A percentile compares a stretch with the other conserved stretches of the same genome.
These are phyloP conservation scores for Torrubiella hemipterigena DNA, from an alignment of 2,329 filamentous ascomycete species.

Conservation along the genomic window DNA sequence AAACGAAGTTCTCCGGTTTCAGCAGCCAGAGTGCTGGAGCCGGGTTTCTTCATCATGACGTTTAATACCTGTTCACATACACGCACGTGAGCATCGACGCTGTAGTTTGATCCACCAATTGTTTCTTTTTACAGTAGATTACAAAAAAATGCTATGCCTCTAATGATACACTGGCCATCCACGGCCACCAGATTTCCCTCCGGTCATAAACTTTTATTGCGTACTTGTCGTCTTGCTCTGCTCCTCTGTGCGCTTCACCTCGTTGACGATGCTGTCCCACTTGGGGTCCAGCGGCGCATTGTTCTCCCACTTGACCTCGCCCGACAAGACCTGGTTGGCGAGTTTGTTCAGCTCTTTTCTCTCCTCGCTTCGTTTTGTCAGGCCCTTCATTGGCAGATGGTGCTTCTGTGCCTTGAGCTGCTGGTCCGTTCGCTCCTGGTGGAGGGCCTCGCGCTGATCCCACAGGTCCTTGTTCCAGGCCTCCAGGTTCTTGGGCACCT, in stretches of 20 bases:
- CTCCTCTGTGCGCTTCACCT: slow-evolving; percentile 9
- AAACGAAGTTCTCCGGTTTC: slow-evolving; percentile 60
- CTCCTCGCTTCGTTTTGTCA: slow-evolving; percentile 26
- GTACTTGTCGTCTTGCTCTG: slow-evolving; percentile 4
- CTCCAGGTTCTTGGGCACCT: slow-evolving; percentile 47
- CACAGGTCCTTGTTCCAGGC: slow-evolving; percentile 54
- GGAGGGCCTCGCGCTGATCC: slow-evolving; percentile 36
- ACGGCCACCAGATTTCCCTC: slow-evolving; percentile 1
- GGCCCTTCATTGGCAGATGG: slow-evolving; percentile 27
- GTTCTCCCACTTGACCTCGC: slow-evolving; percentile 49
- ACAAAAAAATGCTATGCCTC: too few species aligned
- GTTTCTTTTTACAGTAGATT: too few species aligned
- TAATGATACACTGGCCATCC: too few species aligned
- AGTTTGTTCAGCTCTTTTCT: slow-evolving; percentile 44
- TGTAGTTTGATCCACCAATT: too few species aligned
- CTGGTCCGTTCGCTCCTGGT: slow-evolving; percentile 25
- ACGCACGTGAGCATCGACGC: too few species aligned
- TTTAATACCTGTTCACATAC: too few species aligned
- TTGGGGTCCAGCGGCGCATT: slow-evolving; percentile 30
- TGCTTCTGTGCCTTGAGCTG: slow-evolving; percentile 18
- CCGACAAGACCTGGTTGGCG: slow-evolving; percentile 49
- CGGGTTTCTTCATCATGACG: too few species aligned
- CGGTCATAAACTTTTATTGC: not conserved
- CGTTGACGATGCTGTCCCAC: slow-evolving; percentile 25
- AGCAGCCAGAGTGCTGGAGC: slow-evolving; percentile 42